Conservation (phyloP, 495 filamentous ascomycete species). For the Ascodesmis nigricans region DNA sequence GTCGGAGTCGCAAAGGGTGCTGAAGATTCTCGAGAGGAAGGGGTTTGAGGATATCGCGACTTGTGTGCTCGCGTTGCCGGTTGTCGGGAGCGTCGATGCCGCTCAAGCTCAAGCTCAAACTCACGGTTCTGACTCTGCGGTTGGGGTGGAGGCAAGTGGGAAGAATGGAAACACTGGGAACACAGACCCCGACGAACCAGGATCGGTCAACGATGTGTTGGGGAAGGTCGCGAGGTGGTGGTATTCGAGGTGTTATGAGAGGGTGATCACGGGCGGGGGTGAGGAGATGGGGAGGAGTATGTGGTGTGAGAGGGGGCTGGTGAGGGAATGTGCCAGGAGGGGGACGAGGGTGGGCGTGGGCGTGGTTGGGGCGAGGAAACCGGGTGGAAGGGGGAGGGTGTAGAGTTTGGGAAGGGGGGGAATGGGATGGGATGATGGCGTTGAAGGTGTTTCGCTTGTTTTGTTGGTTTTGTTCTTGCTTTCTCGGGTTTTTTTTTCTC, state of each 20-base stretch:
- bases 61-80: constrained; percentile 76
- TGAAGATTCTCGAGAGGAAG: constrained; percentile 48
- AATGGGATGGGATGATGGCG: background rate
- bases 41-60: constrained; percentile 72
- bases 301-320: constrained; percentile 52
- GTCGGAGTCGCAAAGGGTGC: constrained; percentile 57
- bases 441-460: background rate
- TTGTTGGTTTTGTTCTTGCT: background rate
- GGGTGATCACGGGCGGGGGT: constrained; percentile 27
- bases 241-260: constrained; percentile 83
- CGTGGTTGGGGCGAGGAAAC: constrained; percentile 79
- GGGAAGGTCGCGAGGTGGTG: constrained; percentile 86
- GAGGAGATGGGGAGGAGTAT: constrained; percentile 38
- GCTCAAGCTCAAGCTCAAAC: background rate
- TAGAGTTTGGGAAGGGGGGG: background rate
- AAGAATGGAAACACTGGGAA: constrained; percentile 6
- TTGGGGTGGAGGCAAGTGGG: constrained; percentile 2
- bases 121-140: constrained; percentile 19
- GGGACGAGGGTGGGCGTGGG: constrained; percentile 74
- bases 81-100: constrained; percentile 40
- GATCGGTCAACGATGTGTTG: constrained; percentile 64
- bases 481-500: background rate
- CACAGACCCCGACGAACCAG: constrained; percentile 8
- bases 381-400: constrained; percentile 23
- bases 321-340: constrained; percentile 68